Percentiles rank a stretch among this genome's conserved stretches.
phyloP scores from a whole-genome alignment of 2,329 filamentous ascomycete genomes.

The Ceratocystis cacaofunesta region DNA sequence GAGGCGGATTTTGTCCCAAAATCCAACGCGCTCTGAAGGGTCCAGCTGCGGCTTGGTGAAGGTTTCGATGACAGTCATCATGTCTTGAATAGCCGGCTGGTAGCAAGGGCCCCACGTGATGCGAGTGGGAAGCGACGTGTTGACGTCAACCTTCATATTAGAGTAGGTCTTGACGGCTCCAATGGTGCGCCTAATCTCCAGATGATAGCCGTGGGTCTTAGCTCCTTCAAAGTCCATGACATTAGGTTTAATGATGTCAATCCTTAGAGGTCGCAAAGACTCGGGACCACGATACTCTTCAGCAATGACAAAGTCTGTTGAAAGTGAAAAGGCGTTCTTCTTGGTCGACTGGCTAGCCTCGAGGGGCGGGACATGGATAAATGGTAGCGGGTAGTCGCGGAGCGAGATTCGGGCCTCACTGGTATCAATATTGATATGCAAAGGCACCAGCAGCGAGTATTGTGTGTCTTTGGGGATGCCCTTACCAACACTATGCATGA shows the following conservation, averaged over 20 bases:
- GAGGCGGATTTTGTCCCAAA: constrained; percentile 96
- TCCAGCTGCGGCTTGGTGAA: constrained; percentile 95
- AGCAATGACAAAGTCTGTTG: constrained; percentile 85
- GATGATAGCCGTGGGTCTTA: constrained; percentile 46
- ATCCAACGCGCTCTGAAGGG: constrained; percentile 82
- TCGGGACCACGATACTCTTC: constrained; percentile 77
- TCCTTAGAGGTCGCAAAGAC: constrained; percentile 63
- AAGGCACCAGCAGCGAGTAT: constrained; percentile 77
- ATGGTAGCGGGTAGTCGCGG: constrained; percentile 82
- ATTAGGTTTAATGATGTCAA: constrained; percentile 64
- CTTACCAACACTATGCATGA: constrained; percentile 82
- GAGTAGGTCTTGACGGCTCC: constrained; percentile 95
- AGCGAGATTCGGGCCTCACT: constrained; percentile 76
- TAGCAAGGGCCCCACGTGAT: constrained; percentile 98
- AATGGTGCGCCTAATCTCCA: constrained; percentile 80
- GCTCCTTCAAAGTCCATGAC: constrained; percentile 18
- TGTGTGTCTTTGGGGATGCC: constrained; percentile 86
- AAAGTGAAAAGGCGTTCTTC: constrained; percentile 66
- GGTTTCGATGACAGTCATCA: constrained; percentile 98
- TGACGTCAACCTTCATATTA: constrained; percentile 80
- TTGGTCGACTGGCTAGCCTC: constrained; percentile 65
- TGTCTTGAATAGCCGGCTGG: constrained; percentile 93
- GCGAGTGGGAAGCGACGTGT: constrained; percentile 77
- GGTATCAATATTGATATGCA: constrained; percentile 80
- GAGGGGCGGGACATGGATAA: constrained; percentile 78